These are phyloP conservation scores for Salix brachista DNA, from an alignment of 345 rosid species.

Conservation along the genomic window DNA sequence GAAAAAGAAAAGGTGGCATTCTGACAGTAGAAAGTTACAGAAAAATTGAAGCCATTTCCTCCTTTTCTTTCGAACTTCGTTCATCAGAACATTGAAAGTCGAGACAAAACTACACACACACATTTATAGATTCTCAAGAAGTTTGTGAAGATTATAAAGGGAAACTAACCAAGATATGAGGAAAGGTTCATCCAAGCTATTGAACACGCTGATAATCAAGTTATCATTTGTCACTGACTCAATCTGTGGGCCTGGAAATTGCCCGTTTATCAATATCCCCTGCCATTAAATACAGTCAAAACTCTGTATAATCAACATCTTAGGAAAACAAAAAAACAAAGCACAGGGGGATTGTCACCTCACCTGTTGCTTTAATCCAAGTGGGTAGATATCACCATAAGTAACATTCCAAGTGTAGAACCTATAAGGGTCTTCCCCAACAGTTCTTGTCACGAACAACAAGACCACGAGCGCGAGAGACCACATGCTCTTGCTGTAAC, in stretches of 20 bases:
- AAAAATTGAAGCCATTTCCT: neutral
- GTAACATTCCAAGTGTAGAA: constrained; percentile 63
- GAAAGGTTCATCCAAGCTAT: constrained; percentile 84
- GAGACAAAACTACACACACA: neutral
- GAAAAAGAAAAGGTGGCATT: neutral
- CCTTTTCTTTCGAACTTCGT: neutral
- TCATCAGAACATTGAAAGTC: neutral
- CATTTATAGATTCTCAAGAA: neutral
- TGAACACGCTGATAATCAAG: constrained; percentile 75
- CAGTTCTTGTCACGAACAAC: constrained; percentile 18
- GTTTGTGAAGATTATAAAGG: neutral
- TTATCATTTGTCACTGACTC: constrained; percentile 86
- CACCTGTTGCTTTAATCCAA: constrained; percentile 64
- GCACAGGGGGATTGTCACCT: neutral
- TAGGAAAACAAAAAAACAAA: neutral
- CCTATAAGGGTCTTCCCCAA: constrained; percentile 63
- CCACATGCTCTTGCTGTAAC: constrained; percentile 2
- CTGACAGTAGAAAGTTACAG: neutral
- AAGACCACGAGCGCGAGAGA: constrained; percentile 9
- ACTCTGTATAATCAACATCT: neutral
- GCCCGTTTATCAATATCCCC: constrained; percentile 87
- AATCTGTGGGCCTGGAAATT: constrained; percentile 88
- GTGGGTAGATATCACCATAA: constrained; percentile 65
- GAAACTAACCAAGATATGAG: constrained; percentile 75
- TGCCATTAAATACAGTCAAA: constrained; percentile 23